phyloP scores from a whole-genome alignment of 805 yeast genomes.

The Monosporozyma yasuniensis region DNA sequence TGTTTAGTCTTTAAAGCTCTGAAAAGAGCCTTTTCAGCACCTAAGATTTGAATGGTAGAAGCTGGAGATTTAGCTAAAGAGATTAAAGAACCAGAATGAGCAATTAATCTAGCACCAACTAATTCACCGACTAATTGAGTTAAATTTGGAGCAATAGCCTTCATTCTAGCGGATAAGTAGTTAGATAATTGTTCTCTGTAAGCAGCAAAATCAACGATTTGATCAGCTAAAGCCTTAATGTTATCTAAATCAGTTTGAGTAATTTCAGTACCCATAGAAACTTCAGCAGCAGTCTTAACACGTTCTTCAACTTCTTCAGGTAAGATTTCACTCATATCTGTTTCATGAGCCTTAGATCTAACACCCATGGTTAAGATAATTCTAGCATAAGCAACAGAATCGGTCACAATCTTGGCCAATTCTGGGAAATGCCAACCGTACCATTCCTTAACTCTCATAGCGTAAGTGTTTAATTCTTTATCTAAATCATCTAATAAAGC shows the following conservation, averaged over 20 bases:
- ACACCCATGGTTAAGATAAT: conserved; percentile 89
- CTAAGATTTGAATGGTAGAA: conserved; percentile 93
- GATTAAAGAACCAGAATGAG: conserved; percentile 92
- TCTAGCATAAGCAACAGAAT: conserved; percentile 93
- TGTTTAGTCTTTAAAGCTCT: conserved; percentile 98
- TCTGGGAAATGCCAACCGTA: conserved; percentile 99
- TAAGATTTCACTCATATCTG: conserved; percentile 80
- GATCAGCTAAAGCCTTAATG: conserved; percentile 87
- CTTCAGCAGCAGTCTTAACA: conserved; percentile 90
- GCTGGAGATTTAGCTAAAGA: conserved; percentile 98
- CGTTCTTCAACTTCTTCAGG: conserved; percentile 91
- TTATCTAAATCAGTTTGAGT: conserved; percentile 82
- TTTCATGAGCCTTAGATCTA: conserved; percentile 81
- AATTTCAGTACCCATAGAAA: conserved; percentile 99
- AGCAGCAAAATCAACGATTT: conserved; percentile 90
- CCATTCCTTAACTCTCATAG: conserved; percentile 99
- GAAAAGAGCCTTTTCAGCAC: conserved; percentile 98
- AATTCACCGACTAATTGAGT: conserved; percentile 94
- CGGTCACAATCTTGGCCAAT: conserved; percentile 92
- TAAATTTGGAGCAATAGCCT: conserved; percentile 96
- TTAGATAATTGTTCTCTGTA: conserved; percentile 94
- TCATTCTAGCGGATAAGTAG: conserved; percentile 90
- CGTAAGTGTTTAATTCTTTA: conserved; percentile 94
- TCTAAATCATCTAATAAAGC: conserved; percentile 94
- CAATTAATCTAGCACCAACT: conserved; percentile 95